Base-by-base conservation (phyloP, 2,329 filamentous ascomycete species). In the Alternaria consortialis region DNA sequence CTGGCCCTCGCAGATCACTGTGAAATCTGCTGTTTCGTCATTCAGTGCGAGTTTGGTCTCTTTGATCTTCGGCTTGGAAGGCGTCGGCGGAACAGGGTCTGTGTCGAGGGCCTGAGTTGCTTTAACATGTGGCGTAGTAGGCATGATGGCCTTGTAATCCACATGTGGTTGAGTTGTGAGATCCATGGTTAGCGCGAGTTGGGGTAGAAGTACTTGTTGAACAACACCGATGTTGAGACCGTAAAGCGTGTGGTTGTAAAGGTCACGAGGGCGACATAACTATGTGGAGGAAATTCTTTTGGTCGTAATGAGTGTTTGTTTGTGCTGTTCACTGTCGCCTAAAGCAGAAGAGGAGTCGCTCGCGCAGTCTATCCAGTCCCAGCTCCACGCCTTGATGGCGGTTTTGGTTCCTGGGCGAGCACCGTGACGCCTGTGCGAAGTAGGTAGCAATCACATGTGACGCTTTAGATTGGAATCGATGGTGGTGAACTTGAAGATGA, bases 21-120 rank as follows among this genome's bases (percentile, higher is more conserved):
- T 32, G 13, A 64, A 64, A 32, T 64, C 61, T n/a, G 50, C 34
- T 4, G 57, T 52, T 5, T 52, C 53, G 37, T 63, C 57, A 11
- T 54, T 29, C 5, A 56, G 31, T 12, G 42, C 31, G 7, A 40
- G 29, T 20, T 17, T 58, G 0, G 12, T 48, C 3, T 44, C 37
- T 31, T 46, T 46, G 13, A 3, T 39, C n/a, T 53, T 58, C 7
- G 55, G 48, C 23, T 58, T 58, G 11, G 5, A 53, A 29, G 55
- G 55, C 11, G 48, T 58, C 15, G n/a, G 48, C 13, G 55, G 55
- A 5, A 43, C 9, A 1, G 9, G 25, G 0, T 32, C 31, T 20
- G 17, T 17, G 9, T 34, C 23, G 7, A 27, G 12, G 8, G 17
- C 12, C 8, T 42, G 48, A n/a, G 39, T 31, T 7, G 39, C 17